A percentile compares a stretch with the other conserved stretches of the same genome.
Conservation (phyloP, 208 protist species). For the Acanthamoeba divionensis region DNA sequence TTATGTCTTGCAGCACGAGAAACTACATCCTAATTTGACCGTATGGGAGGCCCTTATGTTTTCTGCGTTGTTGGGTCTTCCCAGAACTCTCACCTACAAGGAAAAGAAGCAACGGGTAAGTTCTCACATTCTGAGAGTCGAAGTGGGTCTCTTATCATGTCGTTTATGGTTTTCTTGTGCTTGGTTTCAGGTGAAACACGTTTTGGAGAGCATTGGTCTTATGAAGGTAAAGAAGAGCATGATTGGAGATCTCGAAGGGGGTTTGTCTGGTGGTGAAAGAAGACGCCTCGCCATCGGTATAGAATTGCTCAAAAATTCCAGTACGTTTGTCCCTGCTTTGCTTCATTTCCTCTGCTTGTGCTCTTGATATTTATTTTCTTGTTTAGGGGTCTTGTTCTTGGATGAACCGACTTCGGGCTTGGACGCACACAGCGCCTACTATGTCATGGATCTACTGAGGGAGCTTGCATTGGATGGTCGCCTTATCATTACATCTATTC, state of each 20-base stretch:
- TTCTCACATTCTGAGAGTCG: neutral
- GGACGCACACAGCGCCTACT: neutral
- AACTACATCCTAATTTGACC: constrained; percentile 52
- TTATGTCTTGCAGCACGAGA: constrained; percentile 65
- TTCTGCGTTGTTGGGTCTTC: constrained; percentile 51
- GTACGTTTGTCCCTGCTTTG: neutral
- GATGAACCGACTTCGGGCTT: constrained; percentile 61
- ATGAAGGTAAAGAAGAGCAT: constrained; percentile 28
- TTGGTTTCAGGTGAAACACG: neutral
- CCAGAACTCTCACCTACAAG: neutral
- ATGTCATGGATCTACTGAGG: neutral
- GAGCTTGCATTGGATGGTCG: constrained; percentile 6
- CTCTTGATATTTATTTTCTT: neutral
- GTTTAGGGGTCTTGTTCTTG: constrained; percentile 25
- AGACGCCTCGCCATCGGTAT: constrained; percentile 55
- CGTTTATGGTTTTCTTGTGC: neutral
- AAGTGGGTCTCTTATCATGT: neutral
- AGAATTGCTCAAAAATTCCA: constrained; percentile 48
- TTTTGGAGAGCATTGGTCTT: neutral
- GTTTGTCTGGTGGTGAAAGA: constrained; percentile 64
- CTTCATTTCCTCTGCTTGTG: neutral
- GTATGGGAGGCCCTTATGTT: constrained; percentile 64
- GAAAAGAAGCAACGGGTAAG: constrained; percentile 42
- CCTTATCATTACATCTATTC: constrained; percentile 53
- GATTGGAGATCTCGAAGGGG: constrained; percentile 39